Base-by-base conservation (phyloP, 1,284 basidiomycete genomes). In the Sanguinoderma infundibulare region DNA sequence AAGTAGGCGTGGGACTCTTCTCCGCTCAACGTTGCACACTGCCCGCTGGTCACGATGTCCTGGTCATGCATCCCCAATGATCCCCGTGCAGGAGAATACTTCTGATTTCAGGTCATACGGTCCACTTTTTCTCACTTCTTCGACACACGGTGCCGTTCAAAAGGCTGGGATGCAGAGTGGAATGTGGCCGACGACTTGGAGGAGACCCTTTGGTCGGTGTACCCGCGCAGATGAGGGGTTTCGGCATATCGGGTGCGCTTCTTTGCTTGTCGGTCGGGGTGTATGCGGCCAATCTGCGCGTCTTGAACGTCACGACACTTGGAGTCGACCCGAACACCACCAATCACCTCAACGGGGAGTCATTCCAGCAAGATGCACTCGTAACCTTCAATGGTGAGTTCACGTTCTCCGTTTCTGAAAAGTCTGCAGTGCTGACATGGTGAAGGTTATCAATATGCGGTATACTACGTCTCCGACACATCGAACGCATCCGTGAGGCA, bases 331-430 rank as follows among this genome's bases (percentile, higher is more conserved):
- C 79, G 6, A 70, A 72, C 53, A 79, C 79, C 0, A 71, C 74
- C 6, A 79, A 81, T 63, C 65, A 75, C 22, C 70, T 81, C n/a
- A 80, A 80, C 53, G 79, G 79, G 20, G 79, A 77, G 60, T 78
- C 78, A 7, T 81, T 79, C 61, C 78, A 81, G 61, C 79, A 81
- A 61, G 78, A 81, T 59, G 70, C 75, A 3, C 61, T 80, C 2
- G 73, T 74, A 5, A 76, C 76, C 0, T 78, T 75, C 67, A 75
- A 77, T 28, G 75, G 78, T 70, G 54, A 55, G 72, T 42, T 12
- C n/a, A 2, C n/a, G 17, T 10, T 0, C 20, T 40, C 36, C 22
- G 5, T 30, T 34, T 14, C 15, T 53, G 38, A 32, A 38, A 39
- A 30, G 34, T 22, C 12, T 34, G 12, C 20, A 22, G 30, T 17